Base-by-base conservation (phyloP, 1,139 yeast species). In the Arxiozyma heterogenica region DNA sequence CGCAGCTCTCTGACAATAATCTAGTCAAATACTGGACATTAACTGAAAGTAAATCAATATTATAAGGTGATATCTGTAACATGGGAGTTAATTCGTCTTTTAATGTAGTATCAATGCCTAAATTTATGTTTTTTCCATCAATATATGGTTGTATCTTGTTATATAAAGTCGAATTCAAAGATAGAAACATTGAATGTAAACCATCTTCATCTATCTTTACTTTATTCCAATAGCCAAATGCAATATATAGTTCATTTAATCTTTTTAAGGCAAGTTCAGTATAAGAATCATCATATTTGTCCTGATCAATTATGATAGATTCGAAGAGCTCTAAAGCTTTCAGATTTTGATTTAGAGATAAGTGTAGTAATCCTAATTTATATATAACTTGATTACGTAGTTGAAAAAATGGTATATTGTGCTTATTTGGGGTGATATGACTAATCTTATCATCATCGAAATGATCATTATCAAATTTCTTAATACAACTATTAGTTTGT, bases 201-300 rank as follows among this genome's bases (percentile, higher is more conserved):
- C 55, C 58, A 42, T 53, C 57, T 21, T 55, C 55, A 47, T 52
- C 55, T 1, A 51, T 49, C 17, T 23, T 7, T 1, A 64, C 21
- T 30, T 58, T 59, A 18, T 59, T 59, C 69, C 70, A 66, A 12
- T 53, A 27, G n/a, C 70, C 71, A 54, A 58, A 66, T 46, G 63
- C 58, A n/a, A 53, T 50, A 44, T 66, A 63, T 38, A 68, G 51
- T 27, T 63, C 62, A 12, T 56, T 51, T 38, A 64, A 49, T 49
- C 68, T 61, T 23, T 51, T 57, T 12, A 51, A 49, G 9, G 69
- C 59, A 45, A 66, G 53, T 23, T 58, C 53, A 30, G 54, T 54
- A 53, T 61, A 64, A 4, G 63, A 52, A 43, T 59, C 61, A 7
- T 52, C 54, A 8, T 52, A 53, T 15, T 48, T 51, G 8, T 50